Percentiles rank a stretch among this genome's conserved stretches.
Conservation (phyloP, 164 flowering plant genomes). For the Dillenia turbinata region DNA sequence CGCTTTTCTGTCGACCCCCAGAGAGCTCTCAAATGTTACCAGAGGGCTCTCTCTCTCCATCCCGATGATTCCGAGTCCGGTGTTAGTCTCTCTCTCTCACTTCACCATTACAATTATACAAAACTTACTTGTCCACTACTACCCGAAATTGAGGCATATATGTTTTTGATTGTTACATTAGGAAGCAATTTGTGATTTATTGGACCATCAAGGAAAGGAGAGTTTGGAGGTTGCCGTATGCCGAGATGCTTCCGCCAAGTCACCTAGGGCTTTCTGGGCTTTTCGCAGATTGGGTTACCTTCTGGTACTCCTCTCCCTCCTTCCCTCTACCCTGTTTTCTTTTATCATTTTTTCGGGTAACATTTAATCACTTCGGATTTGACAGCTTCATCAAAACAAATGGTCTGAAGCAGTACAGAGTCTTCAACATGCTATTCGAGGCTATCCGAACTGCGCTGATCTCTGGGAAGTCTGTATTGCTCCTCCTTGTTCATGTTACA, state of each 20-base stretch:
- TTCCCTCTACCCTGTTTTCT: neutral
- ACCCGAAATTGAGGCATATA: neutral
- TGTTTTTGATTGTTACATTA: conserved; percentile 14
- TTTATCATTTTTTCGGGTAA: neutral
- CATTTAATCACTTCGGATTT: conserved; percentile 1
- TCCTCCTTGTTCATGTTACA: neutral
- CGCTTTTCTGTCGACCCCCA: conserved; percentile 30
- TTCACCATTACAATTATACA: no score
- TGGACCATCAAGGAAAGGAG: conserved; percentile 69
- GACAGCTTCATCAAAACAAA: conserved; percentile 56
- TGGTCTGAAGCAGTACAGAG: conserved; percentile 89
- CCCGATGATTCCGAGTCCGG: conserved; percentile 78
- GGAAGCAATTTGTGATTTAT: conserved; percentile 82
- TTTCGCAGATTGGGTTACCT: conserved; percentile 73
- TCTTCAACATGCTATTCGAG: conserved; percentile 93
- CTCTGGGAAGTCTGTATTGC: conserved; percentile 73
- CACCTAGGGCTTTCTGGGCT: conserved; percentile 97
- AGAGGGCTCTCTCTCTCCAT: conserved; percentile 65
- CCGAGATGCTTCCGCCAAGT: conserved; percentile 62
- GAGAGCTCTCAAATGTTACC: conserved; percentile 85
- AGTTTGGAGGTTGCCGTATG: conserved; percentile 65
- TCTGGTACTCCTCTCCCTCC: conserved; percentile 34
- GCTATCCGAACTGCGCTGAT: conserved; percentile 73
- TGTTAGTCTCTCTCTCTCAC: conserved; percentile 24
- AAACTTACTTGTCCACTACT: no score